A percentile compares a stretch with the other conserved stretches of the same genome.
These are phyloP conservation scores for Pouteria campechiana DNA, from an alignment of 179 eudicot genomes.

Conservation along the genomic window DNA sequence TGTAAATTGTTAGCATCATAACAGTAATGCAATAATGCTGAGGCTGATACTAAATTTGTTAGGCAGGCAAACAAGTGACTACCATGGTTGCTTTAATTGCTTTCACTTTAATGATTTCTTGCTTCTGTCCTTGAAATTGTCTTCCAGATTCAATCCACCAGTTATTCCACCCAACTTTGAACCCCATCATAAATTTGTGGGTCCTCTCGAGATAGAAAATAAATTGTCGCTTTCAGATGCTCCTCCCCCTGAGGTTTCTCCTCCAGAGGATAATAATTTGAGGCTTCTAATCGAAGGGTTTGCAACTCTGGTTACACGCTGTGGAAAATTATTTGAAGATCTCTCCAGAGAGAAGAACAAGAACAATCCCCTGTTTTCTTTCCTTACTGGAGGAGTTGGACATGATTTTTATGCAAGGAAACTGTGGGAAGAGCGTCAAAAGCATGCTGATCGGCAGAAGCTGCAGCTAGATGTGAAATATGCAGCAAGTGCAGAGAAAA, in stretches of 20 bases:
- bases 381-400: slow-evolving; percentile 80
- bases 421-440: slow-evolving; percentile 92
- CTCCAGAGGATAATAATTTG: slow-evolving; percentile 68
- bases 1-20: no score
- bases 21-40: no score
- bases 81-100: no score
- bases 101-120: no score
- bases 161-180: slow-evolving; percentile 58
- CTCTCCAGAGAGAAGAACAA: slow-evolving; percentile 79
- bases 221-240: slow-evolving; percentile 15
- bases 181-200: slow-evolving; percentile 58
- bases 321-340: slow-evolving; percentile 90
- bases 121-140: no score
- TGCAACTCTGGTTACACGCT: slow-evolving; percentile 85
- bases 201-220: slow-evolving; percentile 37
- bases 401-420: slow-evolving; percentile 76
- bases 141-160: slow-evolving; percentile 79
- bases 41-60: no score
- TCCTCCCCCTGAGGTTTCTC: slow-evolving; percentile 66
- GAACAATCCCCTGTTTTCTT: slow-evolving; percentile 67
- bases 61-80: no score
- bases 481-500: slow-evolving; percentile 31
- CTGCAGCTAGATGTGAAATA: slow-evolving; percentile 36
- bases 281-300: slow-evolving; percentile 82
- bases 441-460: slow-evolving; percentile 34